These are phyloP conservation scores for Xylaria nigripes DNA, from an alignment of 495 filamentous ascomycete genomes.

Conservation along the genomic window DNA sequence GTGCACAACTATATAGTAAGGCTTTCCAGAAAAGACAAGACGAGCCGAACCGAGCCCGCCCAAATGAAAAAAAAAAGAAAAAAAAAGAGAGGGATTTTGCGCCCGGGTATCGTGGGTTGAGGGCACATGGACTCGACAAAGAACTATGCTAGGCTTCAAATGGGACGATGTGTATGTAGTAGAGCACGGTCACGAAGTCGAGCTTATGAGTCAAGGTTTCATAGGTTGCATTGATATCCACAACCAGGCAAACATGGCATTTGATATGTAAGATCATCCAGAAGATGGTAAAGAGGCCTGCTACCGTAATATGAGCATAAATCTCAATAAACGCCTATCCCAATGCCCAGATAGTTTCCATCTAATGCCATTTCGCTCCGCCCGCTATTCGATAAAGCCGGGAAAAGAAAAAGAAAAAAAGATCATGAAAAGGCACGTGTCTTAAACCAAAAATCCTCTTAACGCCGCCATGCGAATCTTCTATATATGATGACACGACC, in stretches of 20 bases:
- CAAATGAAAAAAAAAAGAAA: too few relatives aligned
- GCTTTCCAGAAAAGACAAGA: not conserved
- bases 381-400: conserved; percentile 1
- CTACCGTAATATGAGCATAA: conserved; percentile 1
- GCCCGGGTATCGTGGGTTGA: not conserved
- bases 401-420: not conserved
- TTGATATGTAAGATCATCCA: not conserved
- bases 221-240: not conserved
- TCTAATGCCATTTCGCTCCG: conserved; percentile 5
- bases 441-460: conserved; percentile 4
- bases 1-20: not conserved
- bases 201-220: not conserved
- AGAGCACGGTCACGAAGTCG: not conserved
- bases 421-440: not conserved
- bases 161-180: not conserved
- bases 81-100: not conserved
- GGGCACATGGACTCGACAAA: not conserved
- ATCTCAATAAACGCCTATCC: conserved; percentile 13
- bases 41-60: not conserved
- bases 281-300: not conserved
- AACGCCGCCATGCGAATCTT: conserved; percentile 9
- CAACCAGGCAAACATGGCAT: not conserved
- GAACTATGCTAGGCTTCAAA: not conserved
- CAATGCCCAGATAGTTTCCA: conserved; percentile 9
- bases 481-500: conserved; percentile 7